Evolutionary conservation across 306 rosid species (phyloP), one percentile per base, ranked within the genome.

Genomic region (Rosa persica): DNA sequence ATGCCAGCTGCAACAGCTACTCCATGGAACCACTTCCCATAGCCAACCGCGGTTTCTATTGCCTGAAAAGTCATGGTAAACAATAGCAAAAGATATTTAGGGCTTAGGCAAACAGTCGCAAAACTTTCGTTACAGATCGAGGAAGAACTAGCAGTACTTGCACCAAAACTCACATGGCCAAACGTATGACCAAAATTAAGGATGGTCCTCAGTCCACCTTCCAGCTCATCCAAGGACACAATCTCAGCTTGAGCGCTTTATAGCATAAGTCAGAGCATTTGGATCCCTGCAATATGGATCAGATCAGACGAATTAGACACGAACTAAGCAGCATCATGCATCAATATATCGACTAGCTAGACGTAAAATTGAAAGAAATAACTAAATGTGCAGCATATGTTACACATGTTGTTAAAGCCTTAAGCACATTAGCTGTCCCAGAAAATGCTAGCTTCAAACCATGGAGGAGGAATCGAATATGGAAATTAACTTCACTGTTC

Each of bases 1-100:
- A 5, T 92, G 88, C 97, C 98, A 71, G 94, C 95, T 42, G 97
- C 97, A 88, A 94, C 93, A 78, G 97, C 98, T 87, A 92, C 97
- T 79, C 98, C 98, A 61, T 92, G 98, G 82, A 94, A 92, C 97
- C 97, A 94, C 80, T 89, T 85, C 39, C 98, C 97, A 76, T 94
- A 88, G 87, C 97, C 97, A 36, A 86, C 77, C 23, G 90, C 90
- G 69, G 90, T 94, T 86, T 94, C 97, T 82, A 89, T 94, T 62
- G 97, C 98, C 98, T 92, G 72, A 76, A 80, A 76, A 42, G 78
- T 34, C 76, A 85, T 43, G 61, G 44, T 83, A 76, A 46, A 42
- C 64, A 67, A 61, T 77, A 77, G 69, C 49, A 68, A 80, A 49
- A 2, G 40, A 61, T 62, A 67, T 62, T 79, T 61, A 51, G 64